Evolutionary conservation across 495 filamentous ascomycete species (phyloP), one percentile per base, ranked within the genome.

Genomic region (Xanthoparmelia taractica): DNA sequence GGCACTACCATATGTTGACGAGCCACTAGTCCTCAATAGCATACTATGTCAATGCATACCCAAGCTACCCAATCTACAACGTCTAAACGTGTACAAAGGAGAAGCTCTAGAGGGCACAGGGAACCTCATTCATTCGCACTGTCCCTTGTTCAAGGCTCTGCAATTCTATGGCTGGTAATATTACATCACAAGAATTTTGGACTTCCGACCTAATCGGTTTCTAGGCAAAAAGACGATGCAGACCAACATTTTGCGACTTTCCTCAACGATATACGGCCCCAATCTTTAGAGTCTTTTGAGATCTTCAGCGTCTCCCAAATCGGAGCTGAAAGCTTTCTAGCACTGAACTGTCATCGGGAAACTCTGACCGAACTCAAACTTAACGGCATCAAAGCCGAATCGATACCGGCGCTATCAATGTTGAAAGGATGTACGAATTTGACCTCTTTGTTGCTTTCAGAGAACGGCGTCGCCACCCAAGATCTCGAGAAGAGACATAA

Each of bases 201-300:
- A 63, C 20, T 29, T 18, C 50, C 11, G 34, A 2, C 36, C 56
- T 57, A 47, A 59, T 31, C 38, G 36, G 34, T 65, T 48, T 76
- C 66, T 55, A 34, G 61, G 71, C 69, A 68, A 36, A 34, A 65
- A 17, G 69, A 71, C 50, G 67, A 74, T 50, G 73, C 80, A 23
- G 85, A 87, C 64, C 66, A 77, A 29, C 71, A 82, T 41, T 70
- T 89, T 41, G 81, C 84, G 5, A 71, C 73, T 23, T 87, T 90
- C 63, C 77, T 92, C 29, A 71, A 70, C 36, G 75, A 76, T 3
- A 73, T 92, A 17, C 77, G 67, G 11, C 78, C 80, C 0, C 79
- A 90, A 61, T 82, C 80, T 8, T 71, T 92, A 0, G 77, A 77
- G 59, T 79, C 77, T 13, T 85, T 92, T 66, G 77, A 83, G 56